These are phyloP conservation scores for Cryptococcus sp. DNA, from an alignment of 1,284 basidiomycete genomes.

Conservation along the genomic window DNA sequence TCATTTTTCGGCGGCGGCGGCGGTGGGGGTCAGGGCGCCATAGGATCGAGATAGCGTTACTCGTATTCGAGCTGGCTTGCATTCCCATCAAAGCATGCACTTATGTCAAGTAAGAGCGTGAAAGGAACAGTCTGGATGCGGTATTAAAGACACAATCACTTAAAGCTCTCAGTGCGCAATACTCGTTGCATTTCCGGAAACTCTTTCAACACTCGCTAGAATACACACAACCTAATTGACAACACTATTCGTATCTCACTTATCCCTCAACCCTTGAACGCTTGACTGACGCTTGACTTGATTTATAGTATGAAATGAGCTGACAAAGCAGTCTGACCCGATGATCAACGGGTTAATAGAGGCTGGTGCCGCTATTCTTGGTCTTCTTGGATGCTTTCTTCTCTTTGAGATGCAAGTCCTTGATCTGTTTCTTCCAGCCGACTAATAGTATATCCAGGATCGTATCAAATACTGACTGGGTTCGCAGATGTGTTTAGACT, in stretches of 20 bases:
- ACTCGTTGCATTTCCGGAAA: no score
- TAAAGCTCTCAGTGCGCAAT: no score
- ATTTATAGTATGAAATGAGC: background rate
- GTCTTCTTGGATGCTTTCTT: conserved; percentile 48
- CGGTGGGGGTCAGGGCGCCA: background rate
- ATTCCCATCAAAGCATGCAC: background rate
- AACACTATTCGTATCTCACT: no score
- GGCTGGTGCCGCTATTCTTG: conserved; percentile 36
- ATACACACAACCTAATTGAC: no score
- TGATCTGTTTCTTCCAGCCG: conserved; percentile 54
- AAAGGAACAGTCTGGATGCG: no score
- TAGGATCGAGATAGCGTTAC: background rate
- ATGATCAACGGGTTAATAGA: conserved; percentile 18
- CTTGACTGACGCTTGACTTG: no score
- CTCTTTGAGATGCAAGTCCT: conserved; percentile 50
- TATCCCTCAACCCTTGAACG: no score
- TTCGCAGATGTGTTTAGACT: conserved; percentile 19
- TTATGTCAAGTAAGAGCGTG: background rate
- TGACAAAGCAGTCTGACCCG: no score
- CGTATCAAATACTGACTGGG: background rate
- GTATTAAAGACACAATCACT: no score
- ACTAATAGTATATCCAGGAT: conserved; percentile 23
- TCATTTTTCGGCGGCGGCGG: conserved; percentile 72
- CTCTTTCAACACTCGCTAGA: no score
- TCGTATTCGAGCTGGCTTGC: no score